These are phyloP conservation scores for Talaromyces proteolyticus DNA, from an alignment of 495 filamentous ascomycete genomes.

Conservation along the genomic window DNA sequence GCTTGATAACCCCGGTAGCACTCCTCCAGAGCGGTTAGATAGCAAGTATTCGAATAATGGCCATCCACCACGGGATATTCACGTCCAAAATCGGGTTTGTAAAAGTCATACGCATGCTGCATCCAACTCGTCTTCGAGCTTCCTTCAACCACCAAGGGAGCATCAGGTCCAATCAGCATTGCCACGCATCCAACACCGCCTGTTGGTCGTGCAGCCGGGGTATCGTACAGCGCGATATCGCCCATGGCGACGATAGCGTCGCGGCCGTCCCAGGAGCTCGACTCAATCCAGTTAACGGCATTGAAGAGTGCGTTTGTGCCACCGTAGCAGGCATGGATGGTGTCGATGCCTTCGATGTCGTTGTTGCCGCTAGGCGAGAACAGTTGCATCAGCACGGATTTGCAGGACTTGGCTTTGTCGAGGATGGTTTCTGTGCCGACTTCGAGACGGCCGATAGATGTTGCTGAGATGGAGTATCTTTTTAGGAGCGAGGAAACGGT, in stretches of 20 bases:
- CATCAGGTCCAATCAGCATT: slow-evolving; percentile 6
- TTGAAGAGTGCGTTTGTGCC: slow-evolving; percentile 87
- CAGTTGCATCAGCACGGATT: slow-evolving; percentile 84
- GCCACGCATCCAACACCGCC: slow-evolving; percentile 48
- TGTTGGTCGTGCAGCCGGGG: slow-evolving; percentile 77
- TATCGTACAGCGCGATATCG: slow-evolving; percentile 85
- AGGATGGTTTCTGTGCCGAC: slow-evolving; percentile 86
- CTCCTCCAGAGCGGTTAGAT: slow-evolving; percentile 2
- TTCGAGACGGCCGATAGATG: slow-evolving; percentile 75
- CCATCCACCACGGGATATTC: slow-evolving; percentile 7
- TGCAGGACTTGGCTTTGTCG: slow-evolving; percentile 91
- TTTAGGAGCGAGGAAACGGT: slow-evolving; percentile 66
- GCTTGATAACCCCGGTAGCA: neutral
- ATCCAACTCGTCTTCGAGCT: neutral
- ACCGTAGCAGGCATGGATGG: slow-evolving; percentile 83
- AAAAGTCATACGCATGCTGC: slow-evolving; percentile 8
- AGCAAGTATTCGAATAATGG: slow-evolving; percentile 6
- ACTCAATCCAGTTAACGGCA: slow-evolving; percentile 80
- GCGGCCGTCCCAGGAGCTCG: slow-evolving; percentile 80
- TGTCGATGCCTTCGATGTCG: slow-evolving; percentile 83
- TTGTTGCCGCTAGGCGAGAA: slow-evolving; percentile 67
- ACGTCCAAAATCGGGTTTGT: slow-evolving; percentile 6
- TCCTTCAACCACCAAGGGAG: neutral
- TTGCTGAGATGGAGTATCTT: slow-evolving; percentile 76
- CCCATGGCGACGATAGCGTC: slow-evolving; percentile 78